Evolutionary conservation across 352 stramenopile genomes (phyloP), one percentile per base, ranked within the genome.

Genomic region (Globisporangium irregulare): DNA sequence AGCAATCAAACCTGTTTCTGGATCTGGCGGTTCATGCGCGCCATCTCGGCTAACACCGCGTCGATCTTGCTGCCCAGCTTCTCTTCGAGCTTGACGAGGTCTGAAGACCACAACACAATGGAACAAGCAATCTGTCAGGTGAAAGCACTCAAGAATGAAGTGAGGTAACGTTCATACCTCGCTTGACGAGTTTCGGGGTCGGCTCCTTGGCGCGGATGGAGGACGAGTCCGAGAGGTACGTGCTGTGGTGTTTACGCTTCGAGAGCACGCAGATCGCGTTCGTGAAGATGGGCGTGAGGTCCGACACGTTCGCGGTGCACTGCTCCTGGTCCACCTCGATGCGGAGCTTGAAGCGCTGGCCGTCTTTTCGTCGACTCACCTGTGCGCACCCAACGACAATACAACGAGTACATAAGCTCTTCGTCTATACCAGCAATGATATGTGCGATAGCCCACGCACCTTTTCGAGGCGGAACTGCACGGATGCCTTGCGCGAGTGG

Each of bases 191-290:
- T 64, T 93, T 93, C 10, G 84, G 61, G 20, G 80, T 74, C 7
- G 85, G 75, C 41, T 91, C 82, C 64, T 84, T 86, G 2, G 54
- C 58, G 20, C 79, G 78, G 20, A 72, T 70, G 10, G 79, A 74
- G 25, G 79, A 75, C 34, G 76, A 75, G 53, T 90, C 82, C 0
- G 78, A 81, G 54, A 59, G 72, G 67, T 75, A 78, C 36, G 74
- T 68, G 38, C 54, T 81, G 67, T 71, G 84, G 41, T 92, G 82
- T 69, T 95, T 95, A 58, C 87, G 81, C 74, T 95, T 95, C 10
- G 87, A 95, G 15, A 95, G 68, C 14, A 95, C 87, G 67, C 86
- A 95, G 60, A 95, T 95, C 8, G 87, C 82, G 68, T 91, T 94
- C 46, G 87, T 95, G 67, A 94, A 93, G 59, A 94, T 86, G 9